A percentile compares a stretch with the other conserved stretches of the same genome.
phyloP scores from a whole-genome alignment of 192 early-diverging fungal genomes.

The Coemansia sp. region DNA sequence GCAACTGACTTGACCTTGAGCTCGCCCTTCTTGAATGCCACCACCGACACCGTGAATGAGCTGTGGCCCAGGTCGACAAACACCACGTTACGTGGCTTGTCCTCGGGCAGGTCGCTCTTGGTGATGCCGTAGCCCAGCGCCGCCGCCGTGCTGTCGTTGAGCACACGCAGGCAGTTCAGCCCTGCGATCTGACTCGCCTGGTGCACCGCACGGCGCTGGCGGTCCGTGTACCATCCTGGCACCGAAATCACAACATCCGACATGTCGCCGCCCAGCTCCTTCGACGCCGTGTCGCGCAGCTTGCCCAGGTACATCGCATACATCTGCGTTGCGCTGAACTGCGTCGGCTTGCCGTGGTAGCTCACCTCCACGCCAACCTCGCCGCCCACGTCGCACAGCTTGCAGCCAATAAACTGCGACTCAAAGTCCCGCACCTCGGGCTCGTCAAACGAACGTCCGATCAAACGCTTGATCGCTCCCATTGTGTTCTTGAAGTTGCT shows the following conservation, averaged over 20 bases:
- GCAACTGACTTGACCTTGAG: constrained; percentile 87
- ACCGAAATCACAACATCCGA: constrained; percentile 92
- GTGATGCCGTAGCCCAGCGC: constrained; percentile 99
- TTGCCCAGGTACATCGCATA: constrained; percentile 92
- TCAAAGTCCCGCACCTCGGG: constrained; percentile 81
- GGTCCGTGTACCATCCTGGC: constrained; percentile 93
- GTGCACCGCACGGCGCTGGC: constrained; percentile 84
- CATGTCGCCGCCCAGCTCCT: constrained; percentile 80
- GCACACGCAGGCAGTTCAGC: constrained; percentile 84
- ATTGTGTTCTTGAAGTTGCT: constrained; percentile 98
- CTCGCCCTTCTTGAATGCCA: constrained; percentile 94
- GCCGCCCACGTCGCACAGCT: constrained; percentile 75
- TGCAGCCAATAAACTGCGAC: constrained; percentile 78
- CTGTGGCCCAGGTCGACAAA: constrained; percentile 96
- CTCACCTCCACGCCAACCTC: constrained; percentile 84
- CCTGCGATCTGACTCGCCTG: constrained; percentile 86
- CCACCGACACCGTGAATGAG: constrained; percentile 76
- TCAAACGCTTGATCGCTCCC: constrained; percentile 83
- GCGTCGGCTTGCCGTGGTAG: constrained; percentile 73
- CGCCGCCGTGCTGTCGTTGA: constrained; percentile 91
- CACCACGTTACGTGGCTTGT: constrained; percentile 82
- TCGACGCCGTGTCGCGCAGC: constrained; percentile 84
- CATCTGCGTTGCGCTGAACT: constrained; percentile 87
- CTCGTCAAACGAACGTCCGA: constrained; percentile 82
- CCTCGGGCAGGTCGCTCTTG: constrained; percentile 95